These are phyloP conservation scores for Candida morakotiae DNA, from an alignment of 805 yeast species.

Conservation along the genomic window DNA sequence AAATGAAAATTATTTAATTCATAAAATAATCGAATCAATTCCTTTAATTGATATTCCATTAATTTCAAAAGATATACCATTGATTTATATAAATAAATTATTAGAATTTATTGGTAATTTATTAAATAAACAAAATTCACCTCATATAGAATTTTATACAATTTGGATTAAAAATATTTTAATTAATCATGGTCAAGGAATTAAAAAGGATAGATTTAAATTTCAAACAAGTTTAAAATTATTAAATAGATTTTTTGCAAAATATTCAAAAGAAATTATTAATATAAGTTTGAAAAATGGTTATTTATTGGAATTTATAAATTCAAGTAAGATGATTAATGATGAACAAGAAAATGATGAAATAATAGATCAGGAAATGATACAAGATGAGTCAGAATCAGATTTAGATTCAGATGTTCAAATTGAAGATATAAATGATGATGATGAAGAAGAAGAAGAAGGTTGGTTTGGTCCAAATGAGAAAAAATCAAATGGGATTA, in stretches of 20 bases:
- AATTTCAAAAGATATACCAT: constrained; percentile 67
- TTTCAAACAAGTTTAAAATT: constrained; percentile 64
- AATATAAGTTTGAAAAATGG: constrained; percentile 49
- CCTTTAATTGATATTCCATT: constrained; percentile 69
- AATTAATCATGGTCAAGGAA: constrained; percentile 72
- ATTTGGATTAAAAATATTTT: constrained; percentile 74
- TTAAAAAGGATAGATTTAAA: constrained; percentile 56
- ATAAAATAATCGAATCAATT: constrained; percentile 66
- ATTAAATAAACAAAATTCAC: constrained; percentile 53
- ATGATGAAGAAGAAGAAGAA: too few relatives aligned
- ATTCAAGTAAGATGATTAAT: constrained; percentile 19
- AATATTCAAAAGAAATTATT: constrained; percentile 73
- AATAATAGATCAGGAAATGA: constrained; percentile 25
- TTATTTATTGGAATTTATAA: constrained; percentile 51
- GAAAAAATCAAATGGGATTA: constrained; percentile 11
- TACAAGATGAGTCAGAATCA: constrained; percentile 16
- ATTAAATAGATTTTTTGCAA: constrained; percentile 68
- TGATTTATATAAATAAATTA: constrained; percentile 66
- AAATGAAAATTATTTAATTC: constrained; percentile 73
- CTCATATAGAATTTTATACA: constrained; percentile 79
- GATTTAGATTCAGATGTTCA: constrained; percentile 29
- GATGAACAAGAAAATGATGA: constrained; percentile 23
- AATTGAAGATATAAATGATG: constrained; percentile 18
- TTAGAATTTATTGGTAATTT: constrained; percentile 66
- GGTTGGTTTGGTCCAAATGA: constrained; percentile 30